Base-by-base conservation (phyloP, 225 moss, liverwort and hornwort genomes). In the Marchantia paleacea region DNA sequence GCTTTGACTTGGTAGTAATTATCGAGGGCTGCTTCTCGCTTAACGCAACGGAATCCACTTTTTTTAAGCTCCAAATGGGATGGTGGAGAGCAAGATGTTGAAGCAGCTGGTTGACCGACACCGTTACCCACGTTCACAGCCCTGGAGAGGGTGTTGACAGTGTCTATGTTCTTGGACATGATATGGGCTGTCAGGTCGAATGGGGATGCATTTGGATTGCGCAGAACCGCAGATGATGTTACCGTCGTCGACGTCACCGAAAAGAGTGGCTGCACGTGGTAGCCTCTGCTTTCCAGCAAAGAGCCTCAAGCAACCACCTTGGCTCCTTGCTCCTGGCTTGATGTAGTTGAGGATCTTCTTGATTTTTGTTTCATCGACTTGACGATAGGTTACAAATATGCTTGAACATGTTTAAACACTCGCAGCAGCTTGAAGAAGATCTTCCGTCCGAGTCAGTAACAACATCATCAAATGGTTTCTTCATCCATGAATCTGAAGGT, bases 31-130 rank as follows among this genome's bases (percentile, higher is more conserved):
- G n/a, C n/a, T n/a, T n/a, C n/a, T n/a, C n/a, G n/a, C 85, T 94
- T 94, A 83, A 90, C 91, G n/a, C 89, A 90, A 10, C 92, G 92
- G 39, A 94, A 87, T 50, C 92, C 92, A 60, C 94, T 94, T 80
- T 92, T 91, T 89, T 94, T 94, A 94, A 7, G 92, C 94, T 31
- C 94, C 94, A 52, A 94, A 94, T 0, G 94, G 94, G 8, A 94
- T 82, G 7, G 92, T 80, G 58, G 77, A 70, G 26, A 92, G 92
- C 47, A 92, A 87, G 6, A 90, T 57, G 81, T 89, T 84, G 67
- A 87, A 94, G 69, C 90, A 86, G n/a, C n/a, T n/a, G n/a, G 86
- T 94, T 94, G 55, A 91, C 85, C 92, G 91, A 94, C 13, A 94
- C 84, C 18, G 85, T 88, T 49, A n/a, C 94, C 94, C 1, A 83